Percentiles rank a stretch among this genome's conserved stretches.
phyloP scores from a whole-genome alignment of 2,329 filamentous ascomycete genomes.

The Pyrenochaeta sp. region DNA sequence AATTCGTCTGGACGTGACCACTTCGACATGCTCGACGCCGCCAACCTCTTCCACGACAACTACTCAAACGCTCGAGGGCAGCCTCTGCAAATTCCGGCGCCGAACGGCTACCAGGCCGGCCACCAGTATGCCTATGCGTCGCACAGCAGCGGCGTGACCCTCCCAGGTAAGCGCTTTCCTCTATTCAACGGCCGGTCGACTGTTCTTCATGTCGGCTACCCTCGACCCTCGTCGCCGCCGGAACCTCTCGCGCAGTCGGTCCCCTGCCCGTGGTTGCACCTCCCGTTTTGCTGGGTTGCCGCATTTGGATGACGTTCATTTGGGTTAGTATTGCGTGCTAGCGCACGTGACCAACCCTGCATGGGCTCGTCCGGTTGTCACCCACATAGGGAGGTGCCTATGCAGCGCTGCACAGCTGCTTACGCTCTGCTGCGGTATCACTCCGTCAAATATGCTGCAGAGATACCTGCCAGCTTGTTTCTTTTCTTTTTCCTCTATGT shows the following conservation, averaged over 20 bases:
- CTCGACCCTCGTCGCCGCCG: slow-evolving; percentile 3
- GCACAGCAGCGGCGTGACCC: slow-evolving; percentile 27
- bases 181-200: slow-evolving; percentile 5
- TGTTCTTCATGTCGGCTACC: slow-evolving; percentile 7
- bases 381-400: slow-evolving; percentile 28
- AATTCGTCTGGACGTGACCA: slow-evolving; percentile 51
- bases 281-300: slow-evolving; percentile 18
- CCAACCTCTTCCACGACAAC: slow-evolving; percentile 34
- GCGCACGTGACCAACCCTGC: slow-evolving; percentile 25
- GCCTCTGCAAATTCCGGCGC: slow-evolving; percentile 19
- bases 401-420: slow-evolving; percentile 15
- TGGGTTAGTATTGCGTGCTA: slow-evolving; percentile 26
- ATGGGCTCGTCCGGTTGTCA: slow-evolving; percentile 11
- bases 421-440: not conserved
- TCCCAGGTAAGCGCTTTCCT: slow-evolving; percentile 30
- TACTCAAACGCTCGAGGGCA: slow-evolving; percentile 23
- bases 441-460: slow-evolving; percentile 10
- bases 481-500: slow-evolving; percentile 9
- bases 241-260: slow-evolving; percentile 8
- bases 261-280: slow-evolving; percentile 17
- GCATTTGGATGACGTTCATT: slow-evolving; percentile 32
- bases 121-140: slow-evolving; percentile 28
- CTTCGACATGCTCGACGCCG: slow-evolving; percentile 37
- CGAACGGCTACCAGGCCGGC: slow-evolving; percentile 22
- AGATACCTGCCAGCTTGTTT: not conserved